Conservation (phyloP, 23 red algal species). For the Gracilariopsis chorda region DNA sequence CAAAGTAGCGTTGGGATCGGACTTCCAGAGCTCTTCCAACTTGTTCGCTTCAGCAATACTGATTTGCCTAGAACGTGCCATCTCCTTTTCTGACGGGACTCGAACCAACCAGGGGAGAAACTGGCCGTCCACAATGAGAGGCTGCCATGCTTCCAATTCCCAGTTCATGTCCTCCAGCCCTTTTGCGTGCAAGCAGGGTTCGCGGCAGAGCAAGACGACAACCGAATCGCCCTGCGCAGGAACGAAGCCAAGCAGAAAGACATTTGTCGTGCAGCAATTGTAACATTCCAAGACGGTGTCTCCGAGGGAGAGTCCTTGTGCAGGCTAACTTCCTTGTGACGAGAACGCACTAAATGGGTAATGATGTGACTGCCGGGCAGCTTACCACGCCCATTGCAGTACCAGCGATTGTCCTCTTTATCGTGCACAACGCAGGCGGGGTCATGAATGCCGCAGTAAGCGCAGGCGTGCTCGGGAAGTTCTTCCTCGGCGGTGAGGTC, state of each 20-base stretch:
- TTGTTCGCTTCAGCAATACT: slow-evolving; percentile 60
- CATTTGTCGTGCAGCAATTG: slow-evolving; percentile 90
- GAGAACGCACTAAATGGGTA: slow-evolving; percentile 84
- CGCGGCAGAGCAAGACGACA: slow-evolving; percentile 87
- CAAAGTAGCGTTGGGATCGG: slow-evolving; percentile 68
- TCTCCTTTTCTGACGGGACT: slow-evolving; percentile 76
- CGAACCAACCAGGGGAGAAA: slow-evolving; percentile 91
- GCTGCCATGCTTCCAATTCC: slow-evolving; percentile 89
- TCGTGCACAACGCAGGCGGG: slow-evolving; percentile 83
- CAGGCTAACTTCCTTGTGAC: slow-evolving; percentile 84
- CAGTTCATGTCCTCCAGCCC: slow-evolving; percentile 89
- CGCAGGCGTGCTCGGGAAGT: slow-evolving; percentile 80
- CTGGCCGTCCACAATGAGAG: slow-evolving; percentile 82
- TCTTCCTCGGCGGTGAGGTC: slow-evolving; percentile 34
- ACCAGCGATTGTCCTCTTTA: slow-evolving; percentile 79
- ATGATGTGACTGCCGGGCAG: slow-evolving; percentile 88
- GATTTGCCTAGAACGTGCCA: slow-evolving; percentile 81
- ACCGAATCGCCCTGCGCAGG: slow-evolving; percentile 95
- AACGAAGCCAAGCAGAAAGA: slow-evolving; percentile 91
- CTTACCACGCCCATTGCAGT: slow-evolving; percentile 79
- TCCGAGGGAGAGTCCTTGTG: slow-evolving; percentile 77
- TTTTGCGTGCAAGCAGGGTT: slow-evolving; percentile 87
- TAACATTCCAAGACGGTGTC: slow-evolving; percentile 96
- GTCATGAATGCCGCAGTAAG: slow-evolving; percentile 95
- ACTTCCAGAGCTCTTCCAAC: slow-evolving; percentile 89